These are phyloP conservation scores for Pseudozyma pruni DNA, from an alignment of 1,284 basidiomycete species.

Conservation along the genomic window DNA sequence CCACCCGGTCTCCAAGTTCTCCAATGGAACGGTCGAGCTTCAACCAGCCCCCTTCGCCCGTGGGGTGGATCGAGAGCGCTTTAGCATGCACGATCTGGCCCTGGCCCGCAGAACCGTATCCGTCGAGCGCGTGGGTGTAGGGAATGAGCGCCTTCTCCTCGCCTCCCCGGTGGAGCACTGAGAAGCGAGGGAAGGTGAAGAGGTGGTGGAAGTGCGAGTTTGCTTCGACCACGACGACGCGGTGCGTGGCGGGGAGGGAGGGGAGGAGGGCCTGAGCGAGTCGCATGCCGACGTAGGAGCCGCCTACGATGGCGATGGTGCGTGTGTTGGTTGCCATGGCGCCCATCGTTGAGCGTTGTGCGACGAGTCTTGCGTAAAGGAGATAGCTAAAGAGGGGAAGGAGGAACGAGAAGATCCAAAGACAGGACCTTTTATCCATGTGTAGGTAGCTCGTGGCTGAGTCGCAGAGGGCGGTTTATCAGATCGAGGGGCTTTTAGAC, in stretches of 20 bases:
- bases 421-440: too few species aligned
- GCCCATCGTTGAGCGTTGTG: conserved; percentile 9
- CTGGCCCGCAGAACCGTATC: background rate
- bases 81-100: conserved; percentile 24
- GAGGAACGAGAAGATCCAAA: too few species aligned
- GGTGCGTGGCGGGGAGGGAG: conserved; percentile 67
- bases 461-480: too few species aligned
- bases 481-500: too few species aligned
- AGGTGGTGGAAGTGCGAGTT: conserved; percentile 70
- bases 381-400: background rate
- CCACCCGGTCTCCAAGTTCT: conserved; percentile 9
- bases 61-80: conserved; percentile 23
- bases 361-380: background rate
- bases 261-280: conserved; percentile 67
- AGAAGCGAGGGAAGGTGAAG: conserved; percentile 73
- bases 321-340: conserved; percentile 6
- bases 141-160: conserved; percentile 73
- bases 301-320: conserved; percentile 44
- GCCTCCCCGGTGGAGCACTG: conserved; percentile 70
- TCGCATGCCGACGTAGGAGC: conserved; percentile 41
- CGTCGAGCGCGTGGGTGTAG: conserved; percentile 74
- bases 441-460: too few species aligned
- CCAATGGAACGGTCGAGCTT: conserved; percentile 14
- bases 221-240: conserved; percentile 69
- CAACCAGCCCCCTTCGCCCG: background rate